Percentiles rank a stretch among this genome's conserved stretches.
Conservation (phyloP, 176 grass and related monocot species). For the Cymbopogon citratus region DNA sequence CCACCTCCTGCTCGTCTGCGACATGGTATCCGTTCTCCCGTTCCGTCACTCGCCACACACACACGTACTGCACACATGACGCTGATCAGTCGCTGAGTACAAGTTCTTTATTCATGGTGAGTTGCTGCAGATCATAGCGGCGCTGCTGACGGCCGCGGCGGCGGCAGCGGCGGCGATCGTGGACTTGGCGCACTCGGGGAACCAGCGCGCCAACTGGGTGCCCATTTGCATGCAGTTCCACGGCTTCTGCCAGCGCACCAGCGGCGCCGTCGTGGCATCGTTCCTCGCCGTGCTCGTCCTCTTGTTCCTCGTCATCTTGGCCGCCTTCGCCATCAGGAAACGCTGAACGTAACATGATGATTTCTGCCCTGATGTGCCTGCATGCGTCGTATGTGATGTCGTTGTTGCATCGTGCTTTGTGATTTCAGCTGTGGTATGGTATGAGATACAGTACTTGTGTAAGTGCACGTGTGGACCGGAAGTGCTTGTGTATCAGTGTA, state of each 20-base stretch:
- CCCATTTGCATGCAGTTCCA: constrained; percentile 93
- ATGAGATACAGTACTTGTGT: neutral
- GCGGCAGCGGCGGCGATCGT: constrained; percentile 68
- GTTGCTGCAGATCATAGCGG: constrained; percentile 49
- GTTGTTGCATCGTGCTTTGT: neutral
- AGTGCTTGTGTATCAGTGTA: neutral
- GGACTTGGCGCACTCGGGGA: constrained; percentile 76
- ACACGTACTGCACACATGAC: neutral
- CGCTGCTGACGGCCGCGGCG: constrained; percentile 45
- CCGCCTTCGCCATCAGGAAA: constrained; percentile 51
- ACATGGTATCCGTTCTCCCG: constrained; percentile 26
- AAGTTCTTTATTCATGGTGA: neutral
- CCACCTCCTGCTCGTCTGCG: constrained; percentile 69
- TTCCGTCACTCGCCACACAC: too few relatives aligned
- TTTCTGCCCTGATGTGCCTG: neutral
- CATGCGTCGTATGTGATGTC: neutral
- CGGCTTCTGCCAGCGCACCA: constrained; percentile 77
- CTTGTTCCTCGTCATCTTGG: constrained; percentile 64
- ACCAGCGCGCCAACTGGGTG: constrained; percentile 79
- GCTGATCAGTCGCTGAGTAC: neutral
- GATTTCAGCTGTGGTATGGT: neutral
- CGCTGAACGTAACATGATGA: constrained; percentile 25
- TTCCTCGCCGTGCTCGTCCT: constrained; percentile 79
- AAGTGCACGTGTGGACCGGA: neutral
- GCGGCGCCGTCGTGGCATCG: constrained; percentile 73